Base-by-base conservation (phyloP, 1,284 basidiomycete species). In the Irpex sp. region DNA sequence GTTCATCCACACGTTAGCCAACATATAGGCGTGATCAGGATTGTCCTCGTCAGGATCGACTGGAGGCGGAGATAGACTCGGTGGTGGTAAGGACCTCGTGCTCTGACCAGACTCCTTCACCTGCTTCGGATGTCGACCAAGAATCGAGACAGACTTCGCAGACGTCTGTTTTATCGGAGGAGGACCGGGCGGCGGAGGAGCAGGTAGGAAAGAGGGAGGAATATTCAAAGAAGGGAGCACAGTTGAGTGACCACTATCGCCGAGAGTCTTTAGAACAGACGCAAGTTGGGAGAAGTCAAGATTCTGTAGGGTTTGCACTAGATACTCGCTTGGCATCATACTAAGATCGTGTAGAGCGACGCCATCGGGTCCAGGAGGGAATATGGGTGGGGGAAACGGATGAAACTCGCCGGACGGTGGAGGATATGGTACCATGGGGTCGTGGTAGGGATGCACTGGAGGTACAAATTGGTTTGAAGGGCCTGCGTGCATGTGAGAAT, bases 1-100 rank as follows among this genome's bases (percentile, higher is more conserved):
- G 65, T 81, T 86, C 75, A 93, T 78, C 91, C 91, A 93, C 71
- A 88, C 92, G 59, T 84, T 91, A 4, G 89, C 85, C 44, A 85
- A 75, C 69, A 85, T 75, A 63, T 81, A 75, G 5, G 81, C 80
- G 67, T 84, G 82, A 40, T 80, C 81, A 1, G 73, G 67, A 62
- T 81, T 80, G 5, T 71, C 73, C 21, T 66, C 38, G 13, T 83
- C 72, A 38, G 72, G 68, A 7, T 75, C 71, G 8, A 71, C 73
- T 26, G 69, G 73, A 5, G 75, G 72, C 54, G 70, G 74, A 67
- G 75, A 71, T 54, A 76, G 63, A 4, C 61, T 36, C 31, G 58
- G 63, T 13, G 58, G 60, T 9, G 49, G 72, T 54, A 73, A 64
- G 4, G 70, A 70, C 15, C 69, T 72, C 38, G 72, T 77, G 62